Base-by-base conservation (phyloP, 1,139 yeast genomes). In the Scheffersomyces quercinus region DNA sequence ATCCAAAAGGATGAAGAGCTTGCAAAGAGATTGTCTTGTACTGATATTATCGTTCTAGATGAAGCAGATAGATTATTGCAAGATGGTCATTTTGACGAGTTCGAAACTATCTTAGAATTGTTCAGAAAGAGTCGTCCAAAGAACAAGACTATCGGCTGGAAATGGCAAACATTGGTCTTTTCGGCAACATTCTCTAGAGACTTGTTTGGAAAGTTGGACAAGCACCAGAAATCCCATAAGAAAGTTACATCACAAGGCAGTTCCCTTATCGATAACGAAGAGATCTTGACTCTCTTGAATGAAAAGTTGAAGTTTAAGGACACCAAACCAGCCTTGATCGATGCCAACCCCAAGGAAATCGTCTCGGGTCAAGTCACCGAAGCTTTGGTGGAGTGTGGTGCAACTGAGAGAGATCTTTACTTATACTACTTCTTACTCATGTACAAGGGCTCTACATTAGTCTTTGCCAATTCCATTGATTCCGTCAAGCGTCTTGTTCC, bases 41-140 rank as follows among this genome's bases (percentile, higher is more conserved):
- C 88, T 9, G 89, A 88, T 45, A 75, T 83, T 5, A 60, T 93
- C 8, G 96, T 91, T 0, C 73, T 91, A 35, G 99, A 95, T 70
- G 99, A 95, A 65, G 99, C 99, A n/a, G 99, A 93, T 68, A 75
- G 99, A 62, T 73, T 93, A 50, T 75, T 95, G 43, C 97, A 93
- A 66, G 96, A 91, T 57, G 98, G 99, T 2, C 98, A 91, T 67
- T 93, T 93, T 59, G 95, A 88, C 46, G 99, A 95, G 61, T 80
- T 95, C 54, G 95, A 85, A 53, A 85, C 87, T 57, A 86, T 89
- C 40, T 68, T 93, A 47, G 88, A 85, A 44, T 57, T 82, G n/a
- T 63, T 86, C 48, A 53, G 60, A 53, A 76, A 68, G 50, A 55
- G 56, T 55, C 62, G 72, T 58, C 59, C 69, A 43, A 58, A 63